A percentile compares a stretch with the other conserved stretches of the same genome.
Conservation (phyloP, 306 rosid genomes). For the Fragaria iinumae region DNA sequence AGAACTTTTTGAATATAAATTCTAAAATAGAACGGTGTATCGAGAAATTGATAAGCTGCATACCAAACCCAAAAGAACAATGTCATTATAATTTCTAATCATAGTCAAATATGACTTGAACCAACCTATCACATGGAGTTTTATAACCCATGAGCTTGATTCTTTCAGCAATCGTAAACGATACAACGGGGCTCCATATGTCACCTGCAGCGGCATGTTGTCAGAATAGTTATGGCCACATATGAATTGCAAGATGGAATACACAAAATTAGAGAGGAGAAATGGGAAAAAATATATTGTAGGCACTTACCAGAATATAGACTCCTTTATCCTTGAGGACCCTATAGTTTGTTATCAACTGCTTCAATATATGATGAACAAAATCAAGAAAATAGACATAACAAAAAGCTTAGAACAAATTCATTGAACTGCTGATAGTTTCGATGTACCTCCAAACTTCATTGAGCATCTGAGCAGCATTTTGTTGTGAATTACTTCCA, state of each 20-base stretch:
- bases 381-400: constrained; percentile 61
- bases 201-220: constrained; percentile 46
- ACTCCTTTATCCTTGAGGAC: constrained; percentile 89
- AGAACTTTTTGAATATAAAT: background rate
- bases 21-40: background rate
- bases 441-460: constrained; percentile 79
- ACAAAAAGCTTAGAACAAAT: constrained; percentile 22
- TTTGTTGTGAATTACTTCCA: constrained; percentile 61
- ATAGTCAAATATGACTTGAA: constrained; percentile 19
- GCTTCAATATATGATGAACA: constrained; percentile 82
- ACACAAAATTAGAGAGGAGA: background rate
- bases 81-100: background rate
- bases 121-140: constrained; percentile 90
- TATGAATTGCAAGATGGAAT: background rate
- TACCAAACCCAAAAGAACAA: background rate
- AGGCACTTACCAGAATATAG: constrained; percentile 66
- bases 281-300: background rate
- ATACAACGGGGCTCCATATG: constrained; percentile 79
- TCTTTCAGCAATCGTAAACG: constrained; percentile 60
- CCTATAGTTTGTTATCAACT: constrained; percentile 94
- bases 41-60: background rate
- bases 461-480: constrained; percentile 74
- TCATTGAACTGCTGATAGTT: constrained; percentile 32
- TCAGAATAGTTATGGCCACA: constrained; percentile 25
- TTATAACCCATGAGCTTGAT: constrained; percentile 59